Base-by-base conservation (phyloP, 192 early-diverging fungal species). In the Backusella parvicylindrica region DNA sequence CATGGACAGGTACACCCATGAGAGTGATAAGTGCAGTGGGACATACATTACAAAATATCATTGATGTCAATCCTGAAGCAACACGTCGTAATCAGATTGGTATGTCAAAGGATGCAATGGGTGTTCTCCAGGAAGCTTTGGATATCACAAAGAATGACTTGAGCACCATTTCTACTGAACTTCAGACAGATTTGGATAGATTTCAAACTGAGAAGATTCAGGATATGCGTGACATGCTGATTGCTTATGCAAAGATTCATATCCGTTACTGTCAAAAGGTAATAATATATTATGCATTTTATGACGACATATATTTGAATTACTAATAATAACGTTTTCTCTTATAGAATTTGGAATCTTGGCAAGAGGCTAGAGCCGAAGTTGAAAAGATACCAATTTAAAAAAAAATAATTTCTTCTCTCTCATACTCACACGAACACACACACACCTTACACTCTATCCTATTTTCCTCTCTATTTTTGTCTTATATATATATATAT, bases 141-240 rank as follows among this genome's bases (percentile, higher is more conserved):
- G 91, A 92, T 79, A 86, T 87, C 18, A 87, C 90, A 50, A 86
- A 85, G 35, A 83, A 87, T 16, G 94, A 96, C 74, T 68, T 99
- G 70, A 84, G 84, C n/a, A 86, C 87, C 36, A 87, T 93, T 32
- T 96, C 96, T 53, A 86, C 84, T 5, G 91, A 92, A 43, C 91
- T 96, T 50, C 96, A 98, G 81, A 83, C 86, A 16, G 95, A 99
- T 74, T 77, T 99, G 76, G 96, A 98, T 71, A 85, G 96, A 35
- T 99, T 97, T 85, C 97, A 99, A 84, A 85, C 93, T 72, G 91
- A 96, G 75, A 99, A 99, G 83, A 86, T 97, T 41, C 81, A 84
- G 36, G 96, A 99, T 73, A 73, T 99, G 36, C 86, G 92, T 67
- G 89, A 94, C 72, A 89, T 94, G 78, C 74, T 99, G 67, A 81